Evolutionary conservation across 805 yeast genomes (phyloP), one percentile per base, ranked within the genome.

Genomic region (Lipomyces chichibuensis): DNA sequence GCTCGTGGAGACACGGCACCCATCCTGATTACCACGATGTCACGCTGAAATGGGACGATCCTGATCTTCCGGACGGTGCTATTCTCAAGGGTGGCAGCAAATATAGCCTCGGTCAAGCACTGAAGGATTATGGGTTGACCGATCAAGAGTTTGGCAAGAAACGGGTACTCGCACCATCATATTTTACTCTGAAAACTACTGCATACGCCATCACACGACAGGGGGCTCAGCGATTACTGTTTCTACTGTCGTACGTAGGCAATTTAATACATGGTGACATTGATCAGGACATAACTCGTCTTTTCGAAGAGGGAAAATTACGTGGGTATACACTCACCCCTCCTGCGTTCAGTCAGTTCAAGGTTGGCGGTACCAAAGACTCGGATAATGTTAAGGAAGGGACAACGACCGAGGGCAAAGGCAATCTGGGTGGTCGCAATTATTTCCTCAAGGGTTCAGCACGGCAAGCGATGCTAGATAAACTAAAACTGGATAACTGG

Each of bases 221-320:
- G 23, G 69, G 69, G 7, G 69, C 69, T 11, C 66, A 65, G 55
- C 59, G 69, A 11, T 37, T 65, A 54, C 55, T 65, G 51, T 43
- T 59, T 37, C 55, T 54, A 2, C 54, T 63, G 51, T 63, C 66
- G 25, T 65, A 65, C 59, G 46, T 49, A 14, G 64, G 66, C 37
- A 17, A 37, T 37, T 37, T 37, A 17, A 37, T 59, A 35, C 58
- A 32, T 25, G 66, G 52, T 17, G 60, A 63, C 3, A 61, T 65
- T 23, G 69, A 65, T 32, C 55, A 49, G 17, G 66, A 62, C 29
- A 65, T 65, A 23, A 46, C 56, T 3, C 51, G 56, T 29, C 57
- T 25, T 32, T 35, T 60, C 27, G 46, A 55, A 32, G 56, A 53
- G n/a, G 69, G 69, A 33, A 20, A 57, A 46, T 25, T 65, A 27